Conservation (phyloP, 2,329 filamentous ascomycete species). For the Nothophoma quercina region DNA sequence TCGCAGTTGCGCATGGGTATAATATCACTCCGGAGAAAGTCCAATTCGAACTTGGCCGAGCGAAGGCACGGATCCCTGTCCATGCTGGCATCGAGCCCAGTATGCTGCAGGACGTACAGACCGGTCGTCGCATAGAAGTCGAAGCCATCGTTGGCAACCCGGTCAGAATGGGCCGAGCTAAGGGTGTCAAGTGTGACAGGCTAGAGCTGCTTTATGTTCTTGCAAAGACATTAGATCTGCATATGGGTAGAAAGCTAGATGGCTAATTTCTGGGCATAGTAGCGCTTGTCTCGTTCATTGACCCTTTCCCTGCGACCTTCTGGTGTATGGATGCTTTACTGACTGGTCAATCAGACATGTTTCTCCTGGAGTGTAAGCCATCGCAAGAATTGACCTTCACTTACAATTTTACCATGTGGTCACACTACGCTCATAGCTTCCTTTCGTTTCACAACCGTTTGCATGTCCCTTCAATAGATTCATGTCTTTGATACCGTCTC, state of each 20-base stretch:
- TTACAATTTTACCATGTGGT: neutral
- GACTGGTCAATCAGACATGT: too few species aligned
- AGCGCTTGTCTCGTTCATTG: too few species aligned
- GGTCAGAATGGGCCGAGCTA: conserved; percentile 51
- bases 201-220: conserved; percentile 57
- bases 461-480: too few species aligned
- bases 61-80: conserved; percentile 46
- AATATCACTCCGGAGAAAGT: conserved; percentile 48
- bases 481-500: neutral
- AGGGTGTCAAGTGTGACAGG: conserved; percentile 52
- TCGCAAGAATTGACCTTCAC: neutral
- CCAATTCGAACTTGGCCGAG: conserved; percentile 48
- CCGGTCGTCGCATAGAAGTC: conserved; percentile 55
- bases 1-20: conserved; percentile 54
- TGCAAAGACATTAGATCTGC: conserved; percentile 52
- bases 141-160: conserved; percentile 61
- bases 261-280: neutral
- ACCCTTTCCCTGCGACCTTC: too few species aligned
- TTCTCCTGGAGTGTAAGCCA: too few species aligned
- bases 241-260: conserved; percentile 28
- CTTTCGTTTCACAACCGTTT: neutral
- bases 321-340: too few species aligned
- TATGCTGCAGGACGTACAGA: conserved; percentile 59
- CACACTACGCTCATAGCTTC: neutral
- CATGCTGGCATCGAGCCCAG: conserved; percentile 56